These are phyloP conservation scores for Omphalotus olearius DNA, from an alignment of 1,284 basidiomycete genomes.

Conservation along the genomic window DNA sequence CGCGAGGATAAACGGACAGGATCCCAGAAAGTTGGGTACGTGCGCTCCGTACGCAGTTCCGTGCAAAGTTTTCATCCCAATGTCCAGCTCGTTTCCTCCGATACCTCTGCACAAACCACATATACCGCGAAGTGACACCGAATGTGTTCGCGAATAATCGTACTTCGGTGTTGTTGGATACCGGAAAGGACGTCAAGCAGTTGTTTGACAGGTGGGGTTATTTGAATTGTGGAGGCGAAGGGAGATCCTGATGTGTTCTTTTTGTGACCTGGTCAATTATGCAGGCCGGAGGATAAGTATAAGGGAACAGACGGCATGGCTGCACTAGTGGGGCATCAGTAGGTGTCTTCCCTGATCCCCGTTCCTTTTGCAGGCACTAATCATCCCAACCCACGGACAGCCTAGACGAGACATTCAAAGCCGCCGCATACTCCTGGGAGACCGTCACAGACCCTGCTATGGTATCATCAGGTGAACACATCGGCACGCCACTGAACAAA, in stretches of 20 bases:
- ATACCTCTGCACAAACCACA: slow-evolving; percentile 24
- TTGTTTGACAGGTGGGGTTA: slow-evolving; percentile 16
- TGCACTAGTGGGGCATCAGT: slow-evolving; percentile 18
- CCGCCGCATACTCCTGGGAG: slow-evolving; percentile 21
- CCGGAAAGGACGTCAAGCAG: slow-evolving; percentile 20
- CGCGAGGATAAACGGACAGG: slow-evolving; percentile 17
- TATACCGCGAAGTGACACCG: slow-evolving; percentile 25
- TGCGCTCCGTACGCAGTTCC: not conserved
- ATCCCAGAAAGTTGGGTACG: slow-evolving; percentile 24
- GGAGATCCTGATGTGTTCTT: not conserved
- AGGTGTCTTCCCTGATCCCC: slow-evolving; percentile 1
- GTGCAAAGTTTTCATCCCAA: not conserved
- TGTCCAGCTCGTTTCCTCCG: slow-evolving; percentile 22
- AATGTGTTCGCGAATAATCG: slow-evolving; percentile 28
- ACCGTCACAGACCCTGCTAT: slow-evolving; percentile 18
- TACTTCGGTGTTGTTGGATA: slow-evolving; percentile 24
- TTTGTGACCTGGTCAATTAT: too few relatives aligned
- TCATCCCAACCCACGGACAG: slow-evolving; percentile 13
- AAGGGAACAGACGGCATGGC: slow-evolving; percentile 19
- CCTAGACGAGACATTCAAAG: slow-evolving; percentile 25
- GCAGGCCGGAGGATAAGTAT: slow-evolving; percentile 19
- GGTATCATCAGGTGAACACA: slow-evolving; percentile 13
- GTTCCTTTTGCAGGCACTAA: not conserved
- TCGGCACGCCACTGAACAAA: slow-evolving; percentile 14
- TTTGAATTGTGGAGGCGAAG: not conserved